Conservation (phyloP, 768 basidiomycete species). For the Lyophyllum atratum region DNA sequence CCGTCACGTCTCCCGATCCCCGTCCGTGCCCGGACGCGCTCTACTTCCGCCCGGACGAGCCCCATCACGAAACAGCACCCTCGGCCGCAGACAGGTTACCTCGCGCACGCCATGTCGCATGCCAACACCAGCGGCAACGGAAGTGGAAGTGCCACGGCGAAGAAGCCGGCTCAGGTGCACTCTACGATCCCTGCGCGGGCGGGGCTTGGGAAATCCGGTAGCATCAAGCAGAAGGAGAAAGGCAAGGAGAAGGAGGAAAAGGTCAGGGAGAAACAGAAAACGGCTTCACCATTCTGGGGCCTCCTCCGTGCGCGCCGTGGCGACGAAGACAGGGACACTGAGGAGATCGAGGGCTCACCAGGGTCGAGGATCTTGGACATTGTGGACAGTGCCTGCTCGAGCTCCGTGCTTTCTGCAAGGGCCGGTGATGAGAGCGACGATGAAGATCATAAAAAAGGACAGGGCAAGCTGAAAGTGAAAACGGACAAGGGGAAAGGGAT, state of each 20-base stretch:
- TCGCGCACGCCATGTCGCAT: slow-evolving; percentile 27
- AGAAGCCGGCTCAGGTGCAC: background rate
- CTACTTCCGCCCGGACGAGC: slow-evolving; percentile 22
- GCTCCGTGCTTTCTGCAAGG: background rate
- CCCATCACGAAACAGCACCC: background rate
- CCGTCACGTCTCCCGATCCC: slow-evolving; percentile 27
- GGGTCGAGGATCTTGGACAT: slow-evolving; percentile 13
- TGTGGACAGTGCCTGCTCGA: slow-evolving; percentile 6
- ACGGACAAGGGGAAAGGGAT: slow-evolving; percentile 7
- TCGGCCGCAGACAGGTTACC: slow-evolving; percentile 31
- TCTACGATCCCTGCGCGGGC: slow-evolving; percentile 3
- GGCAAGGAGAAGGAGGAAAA: slow-evolving; percentile 21
- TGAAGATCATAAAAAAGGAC: slow-evolving; percentile 1
- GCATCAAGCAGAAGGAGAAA: background rate
- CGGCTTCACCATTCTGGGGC: slow-evolving; percentile 6
- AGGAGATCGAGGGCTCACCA: slow-evolving; percentile 3
- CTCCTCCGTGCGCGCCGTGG: background rate
- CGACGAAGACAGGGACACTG: background rate
- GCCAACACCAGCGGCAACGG: slow-evolving; percentile 18
- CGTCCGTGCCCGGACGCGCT: slow-evolving; percentile 23
- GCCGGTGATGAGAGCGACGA: background rate
- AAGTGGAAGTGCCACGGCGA: background rate
- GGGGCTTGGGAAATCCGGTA: background rate
- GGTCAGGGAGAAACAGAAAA: slow-evolving; percentile 29
- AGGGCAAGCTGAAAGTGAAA: slow-evolving; percentile 2